These are phyloP conservation scores for Stagonosporopsis chrysanthemi DNA, from an alignment of 2,329 filamentous ascomycete species.

Conservation along the genomic window DNA sequence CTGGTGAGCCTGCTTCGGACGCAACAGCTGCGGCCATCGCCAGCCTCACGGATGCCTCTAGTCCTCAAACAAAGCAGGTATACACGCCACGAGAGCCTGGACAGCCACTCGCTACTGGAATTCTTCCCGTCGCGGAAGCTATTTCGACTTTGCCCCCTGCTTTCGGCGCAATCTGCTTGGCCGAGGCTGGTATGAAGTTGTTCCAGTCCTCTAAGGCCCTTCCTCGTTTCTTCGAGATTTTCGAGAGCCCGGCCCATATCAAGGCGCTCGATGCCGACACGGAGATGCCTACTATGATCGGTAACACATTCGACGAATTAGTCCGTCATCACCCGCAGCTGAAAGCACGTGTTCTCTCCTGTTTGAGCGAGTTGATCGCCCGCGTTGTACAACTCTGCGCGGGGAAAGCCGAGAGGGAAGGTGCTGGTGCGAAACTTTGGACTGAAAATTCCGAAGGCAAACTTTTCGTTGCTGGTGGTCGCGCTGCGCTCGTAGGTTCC, in stretches of 20 bases:
- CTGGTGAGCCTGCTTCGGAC: constrained; percentile 47
- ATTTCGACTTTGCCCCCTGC: constrained; percentile 86
- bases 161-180: constrained; percentile 92
- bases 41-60: constrained; percentile 22
- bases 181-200: constrained; percentile 83
- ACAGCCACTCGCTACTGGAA: constrained; percentile 67
- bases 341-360: constrained; percentile 79
- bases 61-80: constrained; percentile 18
- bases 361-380: constrained; percentile 88
- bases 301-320: constrained; percentile 89
- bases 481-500: constrained; percentile 53
- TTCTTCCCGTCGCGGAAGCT: constrained; percentile 86
- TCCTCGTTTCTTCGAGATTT: constrained; percentile 92
- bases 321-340: constrained; percentile 90
- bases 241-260: constrained; percentile 89
- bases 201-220: constrained; percentile 85
- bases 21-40: constrained; percentile 25
- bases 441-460: constrained; percentile 66
- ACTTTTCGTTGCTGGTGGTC: constrained; percentile 65
- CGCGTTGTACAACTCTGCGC: constrained; percentile 78
- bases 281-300: constrained; percentile 75
- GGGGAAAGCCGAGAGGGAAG: constrained; percentile 70
- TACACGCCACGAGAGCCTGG: constrained; percentile 36
- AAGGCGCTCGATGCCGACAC: constrained; percentile 80
- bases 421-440: constrained; percentile 82